Base-by-base conservation (phyloP, 345 rosid species). In the Pugionium dolabratum region DNA sequence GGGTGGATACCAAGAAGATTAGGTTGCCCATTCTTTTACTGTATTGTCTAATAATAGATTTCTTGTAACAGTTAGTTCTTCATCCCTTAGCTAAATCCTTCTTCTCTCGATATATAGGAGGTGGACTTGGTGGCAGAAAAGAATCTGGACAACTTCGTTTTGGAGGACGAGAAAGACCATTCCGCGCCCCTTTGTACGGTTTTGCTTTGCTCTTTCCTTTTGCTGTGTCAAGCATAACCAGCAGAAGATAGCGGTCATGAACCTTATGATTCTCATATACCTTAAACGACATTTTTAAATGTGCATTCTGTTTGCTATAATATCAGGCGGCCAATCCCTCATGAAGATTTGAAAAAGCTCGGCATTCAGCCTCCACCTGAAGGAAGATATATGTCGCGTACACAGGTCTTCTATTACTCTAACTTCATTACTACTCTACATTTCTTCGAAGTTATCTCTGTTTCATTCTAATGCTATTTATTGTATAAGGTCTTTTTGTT, bases 1-100 rank as follows among this genome's bases (percentile, higher is more conserved):
- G 99, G 99, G 18, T 94, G 97, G 97, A 88, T 94, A 70, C 99
- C 99, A n/a, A 84, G 99, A 81, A 82, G 99, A 85, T 80, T 94
- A 85, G 99, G 99, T 85, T 76, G 81, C 69, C 6, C 42, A 54
- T 36, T 36, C 40, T 37, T 32, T 61, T 31, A 28, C 33, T 40
- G 39, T 59, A 3, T 36, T 60, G 10, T 39, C 39, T 52, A 18
- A 10, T 5, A 6, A 2, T 57, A 9, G 35, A 44, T 42, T 11
- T 9, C 44, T 1, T 33, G 9, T 45, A 5, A 11, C 50, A 34
- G 18, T 28, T 32, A 0, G 7, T 11, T 54, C 28, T 46, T 45
- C 43, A 37, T 56, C 45, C 9, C 43, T 68, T 6, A 53, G 31
- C n/a, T 29, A 11, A 68, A 44, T 27, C 32, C 57, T 64, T 59